Percentiles rank a stretch among this genome's conserved stretches.
phyloP scores from a whole-genome alignment of 306 rosid species.

The Quercus cerris region DNA sequence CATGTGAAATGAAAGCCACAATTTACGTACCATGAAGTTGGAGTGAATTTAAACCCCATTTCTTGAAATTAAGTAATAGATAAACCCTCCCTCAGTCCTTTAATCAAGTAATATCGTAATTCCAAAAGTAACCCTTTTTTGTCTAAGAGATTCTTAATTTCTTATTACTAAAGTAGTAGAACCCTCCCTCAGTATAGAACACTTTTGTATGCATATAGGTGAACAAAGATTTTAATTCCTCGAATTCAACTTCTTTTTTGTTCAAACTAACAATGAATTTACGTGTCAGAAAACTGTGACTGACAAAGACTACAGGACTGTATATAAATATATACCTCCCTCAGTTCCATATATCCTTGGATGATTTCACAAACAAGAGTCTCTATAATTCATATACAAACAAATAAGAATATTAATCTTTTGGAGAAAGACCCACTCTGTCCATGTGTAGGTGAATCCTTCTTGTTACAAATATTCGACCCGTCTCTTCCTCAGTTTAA shows the following conservation, averaged over 20 bases:
- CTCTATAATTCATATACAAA: neutral
- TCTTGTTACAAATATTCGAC: conserved; percentile 4
- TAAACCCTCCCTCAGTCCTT: conserved; percentile 25
- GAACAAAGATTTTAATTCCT: neutral
- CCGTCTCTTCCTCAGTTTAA: neutral
- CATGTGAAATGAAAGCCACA: neutral
- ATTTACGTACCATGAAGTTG: neutral
- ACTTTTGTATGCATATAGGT: neutral
- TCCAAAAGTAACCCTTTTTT: no score
- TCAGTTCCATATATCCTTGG: conserved; percentile 11
- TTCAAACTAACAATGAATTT: neutral
- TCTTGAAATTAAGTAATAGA: neutral
- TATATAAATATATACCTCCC: conserved; percentile 16
- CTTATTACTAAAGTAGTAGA: neutral
- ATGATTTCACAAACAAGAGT: neutral
- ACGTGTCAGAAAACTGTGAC: neutral
- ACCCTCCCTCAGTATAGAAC: conserved; percentile 30
- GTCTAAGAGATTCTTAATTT: neutral
- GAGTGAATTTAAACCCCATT: neutral
- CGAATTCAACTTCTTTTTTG: neutral
- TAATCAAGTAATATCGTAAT: no score
- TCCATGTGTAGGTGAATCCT: conserved; percentile 8
- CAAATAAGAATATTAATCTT: neutral
- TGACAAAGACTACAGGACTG: neutral
- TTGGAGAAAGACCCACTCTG: neutral